Base-by-base conservation (phyloP, 768 basidiomycete genomes). In the Mycena sanguinolenta region DNA sequence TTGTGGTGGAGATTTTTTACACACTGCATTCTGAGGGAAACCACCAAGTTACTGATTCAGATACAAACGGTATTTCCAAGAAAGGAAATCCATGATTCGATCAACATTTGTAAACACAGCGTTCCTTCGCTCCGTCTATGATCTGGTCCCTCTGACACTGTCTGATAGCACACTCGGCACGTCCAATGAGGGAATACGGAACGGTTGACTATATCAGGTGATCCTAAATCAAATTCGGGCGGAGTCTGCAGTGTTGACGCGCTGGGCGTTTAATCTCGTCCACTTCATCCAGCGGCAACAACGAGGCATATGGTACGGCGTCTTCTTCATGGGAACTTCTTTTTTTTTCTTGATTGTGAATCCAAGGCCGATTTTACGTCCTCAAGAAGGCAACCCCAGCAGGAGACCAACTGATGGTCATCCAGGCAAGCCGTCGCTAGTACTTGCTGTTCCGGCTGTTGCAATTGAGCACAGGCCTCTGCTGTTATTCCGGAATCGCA, bases 391-490 rank as follows among this genome's bases (percentile, higher is more conserved):
- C 55, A 53, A 64, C 30, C n/a, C 46, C 55, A 16, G 28, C 23
- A 6, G 57, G 68, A 58, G 57, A 69, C 36, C 21, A 69, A 59
- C 38, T 69, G 61, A 64, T 69, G 34, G 64, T 71, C 27, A 65
- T 66, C 17, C 65, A 71, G 65, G 64, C 59, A 54, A 38, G 70
- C 38, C 39, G 52, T 67, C 14, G 36, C 36, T 38, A 14, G 36
- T 39, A 21, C 23, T 28, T n/a, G 19, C 59, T 53, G 58, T 54
- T 58, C 38, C 30, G 14, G 21, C 19, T 49, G 39, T 23, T 70
- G 52, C 49, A 49, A 34, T 36, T 19, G 13, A 50, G 27, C 23
- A 53, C 28, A 70, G 69, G 69, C 69, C 16, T 14, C 50, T 7
- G 39, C 58, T 44, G 59, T 70, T 28, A 53, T 65, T 32, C 64